phyloP scores from a whole-genome alignment of 2,329 filamentous ascomycete genomes.

The Pseudocercospora fuligena region DNA sequence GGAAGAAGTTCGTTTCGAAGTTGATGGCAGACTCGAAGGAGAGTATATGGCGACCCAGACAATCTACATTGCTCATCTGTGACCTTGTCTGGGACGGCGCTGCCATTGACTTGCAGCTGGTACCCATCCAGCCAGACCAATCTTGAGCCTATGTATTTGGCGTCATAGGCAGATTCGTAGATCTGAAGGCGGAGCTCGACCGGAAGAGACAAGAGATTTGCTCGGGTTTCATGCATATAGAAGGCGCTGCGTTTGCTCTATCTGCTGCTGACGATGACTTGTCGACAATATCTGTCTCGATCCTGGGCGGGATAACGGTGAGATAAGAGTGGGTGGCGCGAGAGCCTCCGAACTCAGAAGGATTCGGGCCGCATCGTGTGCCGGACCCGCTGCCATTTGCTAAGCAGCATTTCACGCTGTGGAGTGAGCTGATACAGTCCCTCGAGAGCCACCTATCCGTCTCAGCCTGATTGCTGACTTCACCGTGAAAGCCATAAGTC shows the following conservation, averaged over 20 bases:
- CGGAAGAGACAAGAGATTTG: not conserved
- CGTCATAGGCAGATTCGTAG: constrained; percentile 5
- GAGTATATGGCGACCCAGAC: not conserved
- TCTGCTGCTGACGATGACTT: not conserved
- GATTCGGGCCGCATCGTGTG: not conserved
- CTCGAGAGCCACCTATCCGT: too few species aligned
- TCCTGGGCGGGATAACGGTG: not conserved
- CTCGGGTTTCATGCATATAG: not conserved
- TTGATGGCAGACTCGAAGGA: not conserved
- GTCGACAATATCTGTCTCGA: not conserved
- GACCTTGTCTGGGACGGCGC: not conserved
- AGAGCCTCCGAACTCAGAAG: not conserved
- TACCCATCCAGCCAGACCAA: not conserved
- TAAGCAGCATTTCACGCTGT: too few species aligned
- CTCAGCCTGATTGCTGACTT: too few species aligned
- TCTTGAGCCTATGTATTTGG: not conserved
- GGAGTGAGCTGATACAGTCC: too few species aligned
- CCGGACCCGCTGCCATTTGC: not conserved
- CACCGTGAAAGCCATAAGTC: too few species aligned
- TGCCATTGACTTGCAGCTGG: not conserved
- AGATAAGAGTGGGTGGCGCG: not conserved
- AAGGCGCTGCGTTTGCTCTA: not conserved
- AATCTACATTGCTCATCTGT: not conserved
- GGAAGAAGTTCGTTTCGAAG: not conserved
- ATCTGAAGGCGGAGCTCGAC: constrained; percentile 4